Percentiles rank a stretch among this genome's conserved stretches.
Evolutionary conservation across 1,284 basidiomycete genomes (phyloP).

Genomic region (Apiotrichum akiyoshidainum): DNA sequence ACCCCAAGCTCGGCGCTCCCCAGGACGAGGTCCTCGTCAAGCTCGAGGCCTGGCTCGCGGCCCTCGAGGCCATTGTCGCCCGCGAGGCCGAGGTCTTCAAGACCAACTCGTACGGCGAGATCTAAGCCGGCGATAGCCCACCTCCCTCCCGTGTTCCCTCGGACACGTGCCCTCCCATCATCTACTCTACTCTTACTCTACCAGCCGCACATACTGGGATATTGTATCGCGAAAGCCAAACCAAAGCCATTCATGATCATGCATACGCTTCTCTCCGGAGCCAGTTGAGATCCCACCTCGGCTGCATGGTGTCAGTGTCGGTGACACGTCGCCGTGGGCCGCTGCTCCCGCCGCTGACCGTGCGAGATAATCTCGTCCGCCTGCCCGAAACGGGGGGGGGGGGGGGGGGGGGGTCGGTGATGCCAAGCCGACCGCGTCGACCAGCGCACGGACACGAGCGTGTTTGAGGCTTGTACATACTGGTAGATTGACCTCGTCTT

Average conservation of each 20-base stretch:
- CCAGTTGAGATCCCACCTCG: not conserved
- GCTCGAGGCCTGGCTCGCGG: slow-evolving; percentile 73
- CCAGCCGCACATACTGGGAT: not conserved
- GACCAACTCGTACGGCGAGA: slow-evolving; percentile 63
- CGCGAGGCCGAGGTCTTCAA: slow-evolving; percentile 72
- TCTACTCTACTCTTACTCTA: too few relatives aligned
- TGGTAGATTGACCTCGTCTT: slow-evolving; percentile 49
- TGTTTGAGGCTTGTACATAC: slow-evolving; percentile 32
- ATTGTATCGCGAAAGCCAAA: not conserved
- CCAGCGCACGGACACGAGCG: not conserved
- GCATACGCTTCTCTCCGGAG: not conserved
- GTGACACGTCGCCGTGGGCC: too few relatives aligned
- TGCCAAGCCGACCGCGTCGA: not conserved
- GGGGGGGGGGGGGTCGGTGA: too few relatives aligned
- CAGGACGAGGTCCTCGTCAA: slow-evolving; percentile 66
- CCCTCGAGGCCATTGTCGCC: slow-evolving; percentile 67
- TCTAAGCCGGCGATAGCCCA: slow-evolving; percentile 24
- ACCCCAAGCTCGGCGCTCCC: slow-evolving; percentile 76
- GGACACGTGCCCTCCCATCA: too few relatives aligned
- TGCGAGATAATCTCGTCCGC: too few relatives aligned
- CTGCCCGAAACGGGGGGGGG: too few relatives aligned
- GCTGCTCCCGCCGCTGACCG: too few relatives aligned
- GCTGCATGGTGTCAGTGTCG: too few relatives aligned
- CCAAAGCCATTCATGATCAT: not conserved
- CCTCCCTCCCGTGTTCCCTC: not conserved